Base-by-base conservation (phyloP, 2,329 filamentous ascomycete genomes). In the Fusarium anthophilum region DNA sequence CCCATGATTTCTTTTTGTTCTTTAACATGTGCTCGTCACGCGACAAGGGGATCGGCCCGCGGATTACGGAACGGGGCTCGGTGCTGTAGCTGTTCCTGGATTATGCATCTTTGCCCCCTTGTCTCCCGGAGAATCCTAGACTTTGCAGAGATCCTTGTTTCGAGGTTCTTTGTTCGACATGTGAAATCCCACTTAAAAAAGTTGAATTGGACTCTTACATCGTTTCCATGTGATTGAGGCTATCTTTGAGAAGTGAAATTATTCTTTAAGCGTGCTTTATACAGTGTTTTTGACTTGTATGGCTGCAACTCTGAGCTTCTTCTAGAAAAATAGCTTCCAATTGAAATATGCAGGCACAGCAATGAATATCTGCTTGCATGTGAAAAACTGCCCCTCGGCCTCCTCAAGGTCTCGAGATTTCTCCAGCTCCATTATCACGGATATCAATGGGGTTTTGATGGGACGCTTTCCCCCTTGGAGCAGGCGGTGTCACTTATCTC, bases 371-470 rank as follows among this genome's bases (percentile, higher is more conserved):
- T 59, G 18, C 39, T 73, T 66, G 70, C 77, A 79, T 76, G 77
- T 79, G 77, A 79, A 69, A 48, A 65, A 63, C 58, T 50, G 55
- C 74, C 70, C 66, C 74, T 78, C 76, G 71, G 75, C 62, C 71
- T 59, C 63, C 50, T 44, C 43, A 26, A 66, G 63, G 66, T 41
- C 66, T 37, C 37, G 45, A 60, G 51, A 60, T 70, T 66, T 53
- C 54, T 38, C 44, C 43, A 59, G 61, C 56, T 69, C 72, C 62
- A 56, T 69, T 70, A 55, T 59, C 69, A 69, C 65, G 72, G 62
- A 73, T 70, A 75, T 70, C 54, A 69, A 75, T 75, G 66, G 67
- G 72, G 72, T 75, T 75, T 78, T 79, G 77, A 69, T 78, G 77
- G 69, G 77, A 54, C 71, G 74, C 78, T 76, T 77, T 66, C 9